Conservation (phyloP, 441 rosid genomes). For the Jatropha podagrica region DNA sequence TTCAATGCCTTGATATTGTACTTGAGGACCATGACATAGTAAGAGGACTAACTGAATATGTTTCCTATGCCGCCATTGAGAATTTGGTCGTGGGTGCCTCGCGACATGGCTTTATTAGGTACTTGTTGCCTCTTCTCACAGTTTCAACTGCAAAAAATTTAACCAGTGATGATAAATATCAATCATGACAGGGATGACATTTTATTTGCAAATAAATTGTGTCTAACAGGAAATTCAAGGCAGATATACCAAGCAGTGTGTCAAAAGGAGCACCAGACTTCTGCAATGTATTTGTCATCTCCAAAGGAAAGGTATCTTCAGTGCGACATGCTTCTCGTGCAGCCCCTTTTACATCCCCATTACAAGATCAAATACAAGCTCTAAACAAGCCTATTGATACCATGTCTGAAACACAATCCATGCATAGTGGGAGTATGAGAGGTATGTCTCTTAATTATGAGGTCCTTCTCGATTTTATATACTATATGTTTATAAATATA, state of each 20-base stretch:
- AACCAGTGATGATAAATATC: not conserved
- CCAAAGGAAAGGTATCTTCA: conserved; percentile 77
- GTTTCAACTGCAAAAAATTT: not conserved
- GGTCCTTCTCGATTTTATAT: not conserved
- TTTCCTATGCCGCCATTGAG: conserved; percentile 66
- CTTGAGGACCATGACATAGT: conserved; percentile 68
- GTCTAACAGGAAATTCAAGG: conserved; percentile 64
- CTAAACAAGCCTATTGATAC: conserved; percentile 21
- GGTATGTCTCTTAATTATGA: conserved; percentile 37
- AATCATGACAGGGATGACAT: not conserved
- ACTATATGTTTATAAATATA: not conserved
- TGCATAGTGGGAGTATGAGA: conserved; percentile 40
- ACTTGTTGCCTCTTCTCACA: not conserved
- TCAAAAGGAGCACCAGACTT: conserved; percentile 81
- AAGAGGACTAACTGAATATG: conserved; percentile 70
- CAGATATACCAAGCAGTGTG: conserved; percentile 60
- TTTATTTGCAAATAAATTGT: not conserved
- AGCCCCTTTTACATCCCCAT: conserved; percentile 65
- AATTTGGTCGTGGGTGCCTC: conserved; percentile 82
- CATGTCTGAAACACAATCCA: conserved; percentile 35
- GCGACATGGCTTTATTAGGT: conserved; percentile 75
- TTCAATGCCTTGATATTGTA: conserved; percentile 61
- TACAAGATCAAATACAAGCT: conserved; percentile 50
- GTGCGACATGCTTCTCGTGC: conserved; percentile 57
- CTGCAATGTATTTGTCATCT: conserved; percentile 73